Base-by-base conservation (phyloP, 75 land plant genomes). In the Sequoia sempervirens region DNA sequence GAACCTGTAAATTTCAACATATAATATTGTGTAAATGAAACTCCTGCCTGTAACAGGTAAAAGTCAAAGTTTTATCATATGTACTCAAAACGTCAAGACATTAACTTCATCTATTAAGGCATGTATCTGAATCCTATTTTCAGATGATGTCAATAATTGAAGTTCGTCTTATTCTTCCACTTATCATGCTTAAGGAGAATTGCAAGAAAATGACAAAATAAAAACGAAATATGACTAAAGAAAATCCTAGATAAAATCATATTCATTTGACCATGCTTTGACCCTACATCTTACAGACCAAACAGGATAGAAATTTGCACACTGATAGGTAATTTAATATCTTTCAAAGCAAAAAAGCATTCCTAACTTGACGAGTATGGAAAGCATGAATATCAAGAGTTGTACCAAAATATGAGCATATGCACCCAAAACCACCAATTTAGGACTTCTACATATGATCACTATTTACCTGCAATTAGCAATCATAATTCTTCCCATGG, bases 21-120 rank as follows among this genome's bases (percentile, higher is more conserved):
- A n/a, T n/a, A n/a, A n/a, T n/a, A n/a, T n/a, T n/a, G n/a, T n/a
- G n/a, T n/a, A n/a, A n/a, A n/a, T n/a, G n/a, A n/a, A n/a, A n/a
- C n/a, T n/a, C n/a, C n/a, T 84, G n/a, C 38, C 85, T n/a, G 36
- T 61, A 84, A 66, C 15, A 53, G 85, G 50, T 84, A 30, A 82
- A 46, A 3, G 12, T 6, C 13, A 26, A 11, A 26, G 32, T 26
- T 40, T 69, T 70, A 70, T 32, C 12, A 30, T 70, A 32, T 70
- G 73, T 70, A 70, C 37, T 30, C 12, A 30, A 70, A 8, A 70
- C 32, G 7, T 70, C 36, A 11, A 70, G 73, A 30, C 12, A 70
- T 28, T 12, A 70, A 70, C 73, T 11, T 70, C 15, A 32, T 11
- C 32, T 37, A 12, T 32, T 50, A 23, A 61, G 66, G 28, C n/a